Percentiles rank a stretch among this genome's conserved stretches.
phyloP scores from a whole-genome alignment of 306 rosid species.

The Vachellia pachyceras region DNA sequence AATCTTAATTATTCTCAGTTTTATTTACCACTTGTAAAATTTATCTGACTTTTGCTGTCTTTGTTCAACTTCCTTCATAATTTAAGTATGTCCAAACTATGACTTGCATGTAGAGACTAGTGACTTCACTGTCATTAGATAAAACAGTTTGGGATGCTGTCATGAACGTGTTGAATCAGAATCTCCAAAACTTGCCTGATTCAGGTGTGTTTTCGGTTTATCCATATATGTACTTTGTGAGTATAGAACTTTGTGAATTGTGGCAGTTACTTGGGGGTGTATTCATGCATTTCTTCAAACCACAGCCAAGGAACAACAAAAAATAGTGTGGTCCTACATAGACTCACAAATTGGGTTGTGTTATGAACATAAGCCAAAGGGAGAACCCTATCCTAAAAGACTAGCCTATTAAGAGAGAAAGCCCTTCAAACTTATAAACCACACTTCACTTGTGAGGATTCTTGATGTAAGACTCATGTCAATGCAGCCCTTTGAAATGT shows the following conservation, averaged over 20 bases:
- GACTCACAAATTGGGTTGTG: too few species aligned
- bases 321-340: too few species aligned
- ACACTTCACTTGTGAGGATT: too few species aligned
- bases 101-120: constrained; percentile 62
- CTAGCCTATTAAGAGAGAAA: too few species aligned
- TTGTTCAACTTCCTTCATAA: constrained; percentile 8
- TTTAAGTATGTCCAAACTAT: constrained; percentile 20
- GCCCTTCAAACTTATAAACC: too few species aligned
- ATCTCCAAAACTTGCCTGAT: constrained; percentile 45
- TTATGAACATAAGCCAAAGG: too few species aligned
- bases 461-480: too few species aligned
- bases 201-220: constrained; percentile 49
- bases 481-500: too few species aligned
- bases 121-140: constrained; percentile 70
- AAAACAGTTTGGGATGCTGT: constrained; percentile 72
- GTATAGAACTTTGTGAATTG: neutral
- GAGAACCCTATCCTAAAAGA: too few species aligned
- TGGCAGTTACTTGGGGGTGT: neutral
- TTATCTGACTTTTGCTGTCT: neutral
- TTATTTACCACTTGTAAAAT: neutral
- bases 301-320: neutral
- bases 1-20: neutral
- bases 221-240: neutral
- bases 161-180: constrained; percentile 52
- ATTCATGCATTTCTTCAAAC: neutral